A percentile compares a stretch with the other conserved stretches of the same genome.
phyloP scores from a whole-genome alignment of 2,329 filamentous ascomycete genomes.

The Talaromyces marneffei region DNA sequence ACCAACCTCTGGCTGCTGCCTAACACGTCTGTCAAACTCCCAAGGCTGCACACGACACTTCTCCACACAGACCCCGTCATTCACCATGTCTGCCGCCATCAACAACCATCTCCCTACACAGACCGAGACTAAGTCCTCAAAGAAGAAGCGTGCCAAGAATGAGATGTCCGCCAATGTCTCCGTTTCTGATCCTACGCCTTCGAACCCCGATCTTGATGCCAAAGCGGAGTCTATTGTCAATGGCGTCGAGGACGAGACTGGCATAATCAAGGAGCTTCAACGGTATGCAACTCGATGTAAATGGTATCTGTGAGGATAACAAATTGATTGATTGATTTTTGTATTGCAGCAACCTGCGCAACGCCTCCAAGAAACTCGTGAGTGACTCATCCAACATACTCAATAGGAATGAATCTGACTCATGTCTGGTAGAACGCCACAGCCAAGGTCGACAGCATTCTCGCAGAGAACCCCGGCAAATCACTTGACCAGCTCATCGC shows the following conservation, averaged over 20 bases:
- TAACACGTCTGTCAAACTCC: neutral
- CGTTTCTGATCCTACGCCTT: conserved; percentile 18
- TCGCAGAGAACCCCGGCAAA: conserved; percentile 55
- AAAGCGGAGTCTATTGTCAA: conserved; percentile 47
- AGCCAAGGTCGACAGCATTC: conserved; percentile 55
- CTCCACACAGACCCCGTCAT: neutral
- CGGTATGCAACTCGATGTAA: conserved; percentile 77
- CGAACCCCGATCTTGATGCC: conserved; percentile 21
- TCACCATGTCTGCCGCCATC: conserved; percentile 57
- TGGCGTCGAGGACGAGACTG: conserved; percentile 56
- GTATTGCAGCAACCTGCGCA: conserved; percentile 70
- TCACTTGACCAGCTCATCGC: conserved; percentile 59
- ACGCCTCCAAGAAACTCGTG: conserved; percentile 90
- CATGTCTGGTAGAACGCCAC: conserved; percentile 46
- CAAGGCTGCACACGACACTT: conserved; percentile 4
- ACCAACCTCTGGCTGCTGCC: neutral
- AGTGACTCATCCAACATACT: conserved; percentile 33
- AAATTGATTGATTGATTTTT: conserved; percentile 5
- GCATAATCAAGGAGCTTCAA: conserved; percentile 80
- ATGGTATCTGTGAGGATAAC: too few species aligned
- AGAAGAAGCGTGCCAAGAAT: conserved; percentile 54
- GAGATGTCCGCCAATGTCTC: conserved; percentile 46
- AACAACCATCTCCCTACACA: conserved; percentile 59
- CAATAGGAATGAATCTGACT: neutral
- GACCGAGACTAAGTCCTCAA: conserved; percentile 57